Evolutionary conservation across 257 asterid genomes (phyloP).

Genomic region (Cordia subcordata): DNA sequence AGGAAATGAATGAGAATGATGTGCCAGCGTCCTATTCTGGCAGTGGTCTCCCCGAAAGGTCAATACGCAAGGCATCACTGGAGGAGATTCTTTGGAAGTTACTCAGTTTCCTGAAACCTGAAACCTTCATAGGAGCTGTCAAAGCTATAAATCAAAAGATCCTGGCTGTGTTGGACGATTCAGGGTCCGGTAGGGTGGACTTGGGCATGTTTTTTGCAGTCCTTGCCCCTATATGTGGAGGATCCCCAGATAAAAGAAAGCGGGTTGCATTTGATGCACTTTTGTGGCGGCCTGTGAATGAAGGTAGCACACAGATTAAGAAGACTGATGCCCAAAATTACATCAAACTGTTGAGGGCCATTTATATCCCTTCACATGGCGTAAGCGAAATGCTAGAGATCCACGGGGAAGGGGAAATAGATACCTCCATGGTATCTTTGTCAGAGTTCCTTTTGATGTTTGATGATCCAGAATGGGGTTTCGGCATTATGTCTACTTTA

Average conservation of each 20-base stretch:
- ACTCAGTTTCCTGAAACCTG: conserved; percentile 84
- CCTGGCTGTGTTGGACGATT: conserved; percentile 69
- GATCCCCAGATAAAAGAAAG: conserved; percentile 77
- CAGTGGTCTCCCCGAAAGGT: conserved; percentile 70
- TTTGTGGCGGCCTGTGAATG: conserved; percentile 84
- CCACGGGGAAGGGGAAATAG: conserved; percentile 59
- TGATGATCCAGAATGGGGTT: conserved; percentile 94
- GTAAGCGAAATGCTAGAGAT: conserved; percentile 71
- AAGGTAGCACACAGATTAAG: conserved; percentile 59
- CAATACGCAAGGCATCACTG: conserved; percentile 84
- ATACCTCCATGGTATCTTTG: conserved; percentile 40
- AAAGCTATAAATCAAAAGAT: conserved; percentile 92
- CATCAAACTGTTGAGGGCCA: conserved; percentile 68
- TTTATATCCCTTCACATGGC: conserved; percentile 80
- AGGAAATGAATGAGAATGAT: conserved; percentile 77
- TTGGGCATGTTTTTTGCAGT: conserved; percentile 87
- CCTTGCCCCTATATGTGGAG: conserved; percentile 80
- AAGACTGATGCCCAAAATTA: conserved; percentile 72
- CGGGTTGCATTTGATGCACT: conserved; percentile 81
- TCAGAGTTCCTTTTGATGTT: conserved; percentile 67
- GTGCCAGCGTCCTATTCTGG: conserved; percentile 83
- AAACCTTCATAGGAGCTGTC: conserved; percentile 87
- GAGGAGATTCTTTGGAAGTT: conserved; percentile 75
- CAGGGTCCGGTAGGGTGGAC: conserved; percentile 86
- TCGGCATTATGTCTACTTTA: conserved; percentile 62